phyloP scores from a whole-genome alignment of 352 stramenopile species.

The Phytophthora europaea region DNA sequence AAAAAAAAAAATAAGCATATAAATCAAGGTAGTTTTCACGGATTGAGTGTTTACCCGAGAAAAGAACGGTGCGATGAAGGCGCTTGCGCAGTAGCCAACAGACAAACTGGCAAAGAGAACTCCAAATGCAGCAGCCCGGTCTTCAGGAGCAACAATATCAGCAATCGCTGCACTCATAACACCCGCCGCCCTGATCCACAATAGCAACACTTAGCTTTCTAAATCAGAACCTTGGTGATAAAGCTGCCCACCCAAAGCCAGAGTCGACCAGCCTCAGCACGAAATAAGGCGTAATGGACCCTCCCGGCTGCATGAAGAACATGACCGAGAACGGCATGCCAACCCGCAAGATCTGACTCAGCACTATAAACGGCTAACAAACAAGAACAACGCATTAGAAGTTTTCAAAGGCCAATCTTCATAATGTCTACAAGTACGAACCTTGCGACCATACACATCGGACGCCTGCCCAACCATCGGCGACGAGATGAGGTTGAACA shows the following conservation, averaged over 20 bases:
- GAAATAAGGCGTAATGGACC: slow-evolving; percentile 74
- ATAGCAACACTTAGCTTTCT: not conserved
- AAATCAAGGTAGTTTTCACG: not conserved
- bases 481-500: slow-evolving; percentile 70
- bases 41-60: slow-evolving; percentile 44
- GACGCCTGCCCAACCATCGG: slow-evolving; percentile 75
- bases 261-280: slow-evolving; percentile 62
- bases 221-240: not conserved
- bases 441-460: slow-evolving; percentile 78
- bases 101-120: slow-evolving; percentile 62
- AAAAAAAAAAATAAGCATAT: not conserved
- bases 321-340: slow-evolving; percentile 74
- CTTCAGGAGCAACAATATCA: slow-evolving; percentile 60
- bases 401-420: not conserved
- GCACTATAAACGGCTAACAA: slow-evolving; percentile 69
- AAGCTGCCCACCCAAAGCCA: slow-evolving; percentile 58
- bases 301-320: slow-evolving; percentile 66
- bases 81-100: slow-evolving; percentile 66
- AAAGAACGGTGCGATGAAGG: slow-evolving; percentile 64
- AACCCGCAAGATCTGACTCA: slow-evolving; percentile 67
- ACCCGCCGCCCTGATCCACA: slow-evolving; percentile 51
- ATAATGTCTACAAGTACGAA: slow-evolving; percentile 21
- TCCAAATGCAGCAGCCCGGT: slow-evolving; percentile 68
- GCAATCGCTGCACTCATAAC: slow-evolving; percentile 70
- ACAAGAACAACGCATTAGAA: not conserved